A percentile compares a stretch with the other conserved stretches of the same genome.
phyloP scores from a whole-genome alignment of 768 basidiomycete genomes.

The Podaxis pistillaris region DNA sequence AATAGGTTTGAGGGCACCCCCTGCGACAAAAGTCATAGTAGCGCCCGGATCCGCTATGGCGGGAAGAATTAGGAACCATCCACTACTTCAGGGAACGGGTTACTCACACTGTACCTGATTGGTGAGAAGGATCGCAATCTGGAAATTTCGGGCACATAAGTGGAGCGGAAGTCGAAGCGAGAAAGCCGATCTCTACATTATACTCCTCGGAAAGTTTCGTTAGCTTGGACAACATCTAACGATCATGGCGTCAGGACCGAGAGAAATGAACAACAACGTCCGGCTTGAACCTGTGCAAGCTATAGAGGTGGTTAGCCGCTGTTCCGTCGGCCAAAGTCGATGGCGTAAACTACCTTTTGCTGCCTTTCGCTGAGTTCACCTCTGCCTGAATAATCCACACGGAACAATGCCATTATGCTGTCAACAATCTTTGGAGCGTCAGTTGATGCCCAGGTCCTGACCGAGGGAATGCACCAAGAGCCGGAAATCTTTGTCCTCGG shows the following conservation, averaged over 20 bases:
- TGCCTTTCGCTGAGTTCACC: constrained; percentile 94
- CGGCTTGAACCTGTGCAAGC: constrained; percentile 67
- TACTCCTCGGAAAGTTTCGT: constrained; percentile 92
- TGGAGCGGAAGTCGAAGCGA: not conserved
- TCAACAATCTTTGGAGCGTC: constrained; percentile 71
- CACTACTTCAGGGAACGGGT: not conserved
- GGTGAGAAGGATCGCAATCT: constrained; percentile 86
- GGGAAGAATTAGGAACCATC: not conserved
- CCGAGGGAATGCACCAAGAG: constrained; percentile 48
- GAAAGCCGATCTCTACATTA: constrained; percentile 46
- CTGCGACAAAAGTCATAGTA: constrained; percentile 93
- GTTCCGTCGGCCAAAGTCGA: not conserved
- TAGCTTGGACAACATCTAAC: constrained; percentile 86
- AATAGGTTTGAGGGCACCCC: constrained; percentile 88
- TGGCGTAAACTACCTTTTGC: constrained; percentile 64
- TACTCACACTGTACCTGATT: constrained; percentile 83
- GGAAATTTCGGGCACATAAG: constrained; percentile 13
- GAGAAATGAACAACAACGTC: constrained; percentile 22
- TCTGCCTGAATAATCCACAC: constrained; percentile 90
- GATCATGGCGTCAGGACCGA: not conserved
- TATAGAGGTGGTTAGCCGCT: constrained; percentile 26
- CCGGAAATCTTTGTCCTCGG: constrained; percentile 84
- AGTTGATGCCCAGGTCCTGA: constrained; percentile 15
- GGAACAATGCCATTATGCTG: constrained; percentile 96
- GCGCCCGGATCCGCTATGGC: constrained; percentile 86